Conservation (phyloP, 805 yeast species). For the Candida sithepensis region DNA sequence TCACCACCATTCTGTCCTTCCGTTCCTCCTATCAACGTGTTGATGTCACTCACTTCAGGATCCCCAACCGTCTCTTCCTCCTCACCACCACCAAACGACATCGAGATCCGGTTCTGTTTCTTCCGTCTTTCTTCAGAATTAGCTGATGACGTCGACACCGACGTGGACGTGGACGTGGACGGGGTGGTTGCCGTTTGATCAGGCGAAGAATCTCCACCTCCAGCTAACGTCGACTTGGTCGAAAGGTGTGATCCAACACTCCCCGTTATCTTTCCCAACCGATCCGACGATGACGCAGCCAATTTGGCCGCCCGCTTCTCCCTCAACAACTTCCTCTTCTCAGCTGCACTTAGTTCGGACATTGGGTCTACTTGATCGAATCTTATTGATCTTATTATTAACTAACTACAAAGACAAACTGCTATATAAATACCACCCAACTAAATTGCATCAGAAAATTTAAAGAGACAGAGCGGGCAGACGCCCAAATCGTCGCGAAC, state of each 20-base stretch:
- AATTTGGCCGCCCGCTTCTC: slow-evolving; percentile 67
- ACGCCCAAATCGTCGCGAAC: no score
- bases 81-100: slow-evolving; percentile 11
- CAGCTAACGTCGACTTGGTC: slow-evolving; percentile 33
- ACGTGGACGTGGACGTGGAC: slow-evolving; percentile 1
- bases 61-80: no score
- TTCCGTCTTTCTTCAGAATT: no score
- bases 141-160: slow-evolving; percentile 3
- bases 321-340: slow-evolving; percentile 52
- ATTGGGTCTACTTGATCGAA: no score
- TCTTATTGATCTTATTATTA: neutral
- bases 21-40: slow-evolving; percentile 8
- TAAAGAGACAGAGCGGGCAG: no score
- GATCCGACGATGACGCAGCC: slow-evolving; percentile 47
- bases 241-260: slow-evolving; percentile 34
- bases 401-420: neutral
- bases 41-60: slow-evolving; percentile 22
- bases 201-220: slow-evolving; percentile 8
- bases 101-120: slow-evolving; percentile 14
- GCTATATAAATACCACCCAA: no score
- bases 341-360: slow-evolving; percentile 50
- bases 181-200: slow-evolving; percentile 11
- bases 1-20: slow-evolving; percentile 1
- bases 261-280: slow-evolving; percentile 50
- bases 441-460: no score